phyloP scores from a whole-genome alignment of 2,329 filamentous ascomycete species.

The Cladophialophora carrionii region DNA sequence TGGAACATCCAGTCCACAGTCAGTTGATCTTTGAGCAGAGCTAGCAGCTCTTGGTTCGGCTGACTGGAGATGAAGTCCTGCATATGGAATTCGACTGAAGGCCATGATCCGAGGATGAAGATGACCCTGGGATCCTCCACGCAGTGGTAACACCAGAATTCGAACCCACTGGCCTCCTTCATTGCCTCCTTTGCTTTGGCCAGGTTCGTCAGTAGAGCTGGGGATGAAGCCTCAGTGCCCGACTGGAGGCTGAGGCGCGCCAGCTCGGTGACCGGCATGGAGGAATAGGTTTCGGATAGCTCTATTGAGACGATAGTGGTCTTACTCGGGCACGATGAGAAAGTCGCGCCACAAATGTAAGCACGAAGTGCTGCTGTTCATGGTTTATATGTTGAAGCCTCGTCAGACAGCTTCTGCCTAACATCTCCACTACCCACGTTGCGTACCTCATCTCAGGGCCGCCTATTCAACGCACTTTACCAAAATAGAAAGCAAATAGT shows the following conservation, averaged over 20 bases:
- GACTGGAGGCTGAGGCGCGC: slow-evolving; percentile 48
- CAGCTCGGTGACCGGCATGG: slow-evolving; percentile 52
- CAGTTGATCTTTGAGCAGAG: slow-evolving; percentile 44
- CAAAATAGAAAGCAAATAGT: neutral
- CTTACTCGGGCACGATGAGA: neutral
- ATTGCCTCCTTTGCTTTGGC: slow-evolving; percentile 45
- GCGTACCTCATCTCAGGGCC: neutral
- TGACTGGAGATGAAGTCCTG: slow-evolving; percentile 49
- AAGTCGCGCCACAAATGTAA: neutral
- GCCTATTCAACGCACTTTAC: neutral
- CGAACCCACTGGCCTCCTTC: slow-evolving; percentile 44
- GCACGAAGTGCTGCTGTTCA: neutral
- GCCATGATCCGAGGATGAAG: slow-evolving; percentile 55
- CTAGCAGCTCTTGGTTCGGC: slow-evolving; percentile 49
- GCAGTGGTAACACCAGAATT: slow-evolving; percentile 49
- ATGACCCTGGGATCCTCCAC: slow-evolving; percentile 49
- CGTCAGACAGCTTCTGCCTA: slow-evolving; percentile 16
- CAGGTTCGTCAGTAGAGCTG: slow-evolving; percentile 43
- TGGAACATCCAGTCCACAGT: slow-evolving; percentile 52
- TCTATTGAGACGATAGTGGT: neutral
- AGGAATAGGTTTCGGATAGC: neutral
- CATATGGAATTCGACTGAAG: slow-evolving; percentile 48
- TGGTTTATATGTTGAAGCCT: slow-evolving; percentile 7
- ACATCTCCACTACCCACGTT: neutral
- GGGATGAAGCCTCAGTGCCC: slow-evolving; percentile 34